These are phyloP conservation scores for Wakefieldia striispora DNA, from an alignment of 768 basidiomycete species.

Conservation along the genomic window DNA sequence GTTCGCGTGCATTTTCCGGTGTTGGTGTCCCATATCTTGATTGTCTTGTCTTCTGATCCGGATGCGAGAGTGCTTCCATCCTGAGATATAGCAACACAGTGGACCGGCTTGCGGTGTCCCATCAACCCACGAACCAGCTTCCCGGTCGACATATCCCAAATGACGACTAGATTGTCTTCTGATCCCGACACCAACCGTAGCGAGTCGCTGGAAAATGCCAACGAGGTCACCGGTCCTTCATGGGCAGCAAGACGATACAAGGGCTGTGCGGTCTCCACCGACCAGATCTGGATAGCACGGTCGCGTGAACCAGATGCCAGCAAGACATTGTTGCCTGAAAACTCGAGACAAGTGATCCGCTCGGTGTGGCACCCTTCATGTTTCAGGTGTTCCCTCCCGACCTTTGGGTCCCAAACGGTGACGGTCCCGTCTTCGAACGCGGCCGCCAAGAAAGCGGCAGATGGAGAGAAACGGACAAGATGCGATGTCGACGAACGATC, in stretches of 20 bases:
- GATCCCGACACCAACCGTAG: constrained; percentile 21
- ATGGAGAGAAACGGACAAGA: constrained; percentile 19
- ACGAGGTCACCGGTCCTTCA: constrained; percentile 14
- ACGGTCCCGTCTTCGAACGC: constrained; percentile 18
- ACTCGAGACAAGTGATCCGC: constrained; percentile 19
- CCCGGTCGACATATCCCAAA: constrained; percentile 23
- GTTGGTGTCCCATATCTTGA: constrained; percentile 22
- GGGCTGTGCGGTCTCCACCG: constrained; percentile 8
- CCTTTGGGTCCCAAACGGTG: constrained; percentile 19
- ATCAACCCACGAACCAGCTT: constrained; percentile 15
- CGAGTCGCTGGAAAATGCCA: constrained; percentile 24
- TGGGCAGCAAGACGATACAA: constrained; percentile 15
- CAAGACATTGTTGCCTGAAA: constrained; percentile 11
- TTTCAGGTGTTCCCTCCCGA: constrained; percentile 17
- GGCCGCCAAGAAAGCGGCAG: constrained; percentile 18
- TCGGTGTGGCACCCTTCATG: constrained; percentile 11
- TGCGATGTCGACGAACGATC: constrained; percentile 6
- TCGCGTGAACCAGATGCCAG: constrained; percentile 21
- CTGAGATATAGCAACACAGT: constrained; percentile 19
- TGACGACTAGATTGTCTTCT: constrained; percentile 19
- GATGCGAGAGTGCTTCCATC: constrained; percentile 18
- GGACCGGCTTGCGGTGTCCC: constrained; percentile 18
- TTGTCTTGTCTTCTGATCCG: constrained; percentile 24
- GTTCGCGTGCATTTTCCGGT: constrained; percentile 16
- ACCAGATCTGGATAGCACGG: constrained; percentile 22